Conservation (phyloP, 345 rosid species). For the Eucalyptus decipiens region DNA sequence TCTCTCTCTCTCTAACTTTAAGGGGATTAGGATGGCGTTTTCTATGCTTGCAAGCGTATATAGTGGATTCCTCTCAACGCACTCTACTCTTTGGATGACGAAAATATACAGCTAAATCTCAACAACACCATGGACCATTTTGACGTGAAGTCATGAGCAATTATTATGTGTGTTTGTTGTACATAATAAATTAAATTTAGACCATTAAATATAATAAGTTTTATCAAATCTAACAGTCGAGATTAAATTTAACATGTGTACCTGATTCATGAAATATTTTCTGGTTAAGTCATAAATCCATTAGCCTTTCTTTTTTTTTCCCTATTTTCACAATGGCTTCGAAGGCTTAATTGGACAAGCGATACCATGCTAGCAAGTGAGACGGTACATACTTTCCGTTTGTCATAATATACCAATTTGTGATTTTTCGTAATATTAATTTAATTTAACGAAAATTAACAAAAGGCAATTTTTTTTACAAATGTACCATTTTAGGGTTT, state of each 20-base stretch:
- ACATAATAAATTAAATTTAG: neutral
- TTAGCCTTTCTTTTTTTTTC: rapidly evolving
- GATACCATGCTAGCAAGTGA: neutral
- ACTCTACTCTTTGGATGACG: neutral
- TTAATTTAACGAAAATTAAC: too few relatives aligned
- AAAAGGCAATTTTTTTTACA: too few relatives aligned
- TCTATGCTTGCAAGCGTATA: neutral
- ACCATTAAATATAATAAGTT: neutral
- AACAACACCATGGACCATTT: neutral
- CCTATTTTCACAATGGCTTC: neutral
- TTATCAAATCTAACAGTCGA: neutral
- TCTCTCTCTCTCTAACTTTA: neutral
- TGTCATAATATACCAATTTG: too few relatives aligned
- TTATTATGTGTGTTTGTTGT: neutral
- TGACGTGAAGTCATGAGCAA: neutral
- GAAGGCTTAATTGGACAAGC: neutral
- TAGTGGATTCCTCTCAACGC: neutral
- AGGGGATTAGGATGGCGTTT: neutral
- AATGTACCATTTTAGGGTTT: too few relatives aligned
- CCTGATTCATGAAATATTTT: neutral
- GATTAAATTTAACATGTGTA: neutral
- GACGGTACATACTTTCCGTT: neutral
- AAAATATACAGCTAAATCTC: neutral
- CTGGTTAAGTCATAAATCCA: neutral
- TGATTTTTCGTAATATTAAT: too few relatives aligned